These are phyloP conservation scores for Auriscalpium orientale DNA, from an alignment of 768 basidiomycete genomes.

Conservation along the genomic window DNA sequence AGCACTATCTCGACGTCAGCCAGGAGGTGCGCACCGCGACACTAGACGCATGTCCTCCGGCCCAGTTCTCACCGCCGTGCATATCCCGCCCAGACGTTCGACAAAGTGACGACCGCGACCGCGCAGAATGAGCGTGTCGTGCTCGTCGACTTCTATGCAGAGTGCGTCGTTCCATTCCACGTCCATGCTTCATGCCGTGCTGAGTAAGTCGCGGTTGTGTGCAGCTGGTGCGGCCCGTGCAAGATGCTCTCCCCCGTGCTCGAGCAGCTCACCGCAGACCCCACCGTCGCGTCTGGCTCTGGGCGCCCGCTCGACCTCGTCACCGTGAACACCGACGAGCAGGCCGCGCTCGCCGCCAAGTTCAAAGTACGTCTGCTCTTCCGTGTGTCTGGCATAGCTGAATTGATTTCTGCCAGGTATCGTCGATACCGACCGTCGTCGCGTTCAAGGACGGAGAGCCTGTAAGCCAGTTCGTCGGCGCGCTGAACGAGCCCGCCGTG, in stretches of 20 bases:
- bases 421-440: slow-evolving; percentile 73
- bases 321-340: slow-evolving; percentile 58
- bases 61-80: not conserved
- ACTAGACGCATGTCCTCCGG: not conserved
- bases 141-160: slow-evolving; percentile 75
- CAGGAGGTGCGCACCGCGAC: slow-evolving; percentile 30
- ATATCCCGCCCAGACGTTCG: slow-evolving; percentile 26
- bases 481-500: slow-evolving; percentile 21
- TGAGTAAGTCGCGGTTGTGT: not conserved
- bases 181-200: not conserved
- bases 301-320: slow-evolving; percentile 62
- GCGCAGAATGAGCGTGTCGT: slow-evolving; percentile 43
- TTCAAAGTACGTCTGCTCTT: slow-evolving; percentile 34
- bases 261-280: slow-evolving; percentile 45
- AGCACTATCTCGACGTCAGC: slow-evolving; percentile 40
- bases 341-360: slow-evolving; percentile 40
- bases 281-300: slow-evolving; percentile 37
- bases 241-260: slow-evolving; percentile 64
- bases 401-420: slow-evolving; percentile 36
- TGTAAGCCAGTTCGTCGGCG: slow-evolving; percentile 52
- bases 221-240: slow-evolving; percentile 81
- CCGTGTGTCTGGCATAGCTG: not conserved
- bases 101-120: slow-evolving; percentile 22
- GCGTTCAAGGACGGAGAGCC: slow-evolving; percentile 62
- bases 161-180: slow-evolving; percentile 37